phyloP scores from a whole-genome alignment of 768 basidiomycete genomes.

The Tricholoma matsutake region DNA sequence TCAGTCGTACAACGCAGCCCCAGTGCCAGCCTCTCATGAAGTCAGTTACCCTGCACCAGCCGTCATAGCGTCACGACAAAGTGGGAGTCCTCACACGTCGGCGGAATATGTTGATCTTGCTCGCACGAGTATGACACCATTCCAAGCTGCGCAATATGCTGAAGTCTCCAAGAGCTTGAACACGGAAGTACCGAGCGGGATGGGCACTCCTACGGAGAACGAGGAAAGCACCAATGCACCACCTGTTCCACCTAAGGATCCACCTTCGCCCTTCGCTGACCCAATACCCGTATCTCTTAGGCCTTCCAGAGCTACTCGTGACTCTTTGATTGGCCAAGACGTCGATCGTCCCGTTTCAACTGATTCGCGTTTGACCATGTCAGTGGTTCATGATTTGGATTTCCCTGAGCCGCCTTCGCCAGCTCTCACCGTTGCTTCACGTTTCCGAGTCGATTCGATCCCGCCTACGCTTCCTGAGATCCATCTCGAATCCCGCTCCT shows the following conservation, averaged over 20 bases:
- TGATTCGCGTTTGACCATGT: constrained; percentile 10
- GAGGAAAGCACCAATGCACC: neutral
- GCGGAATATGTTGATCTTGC: constrained; percentile 61
- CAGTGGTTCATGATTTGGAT: constrained; percentile 23
- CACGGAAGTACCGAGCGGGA: constrained; percentile 33
- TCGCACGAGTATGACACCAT: constrained; percentile 70
- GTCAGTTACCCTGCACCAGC: constrained; percentile 23
- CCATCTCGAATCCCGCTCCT: constrained; percentile 36
- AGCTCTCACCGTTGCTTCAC: constrained; percentile 24
- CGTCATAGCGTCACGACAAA: constrained; percentile 10
- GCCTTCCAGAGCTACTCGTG: constrained; percentile 3
- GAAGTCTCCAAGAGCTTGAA: constrained; percentile 63
- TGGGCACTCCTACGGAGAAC: constrained; percentile 25
- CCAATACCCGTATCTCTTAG: constrained; percentile 17
- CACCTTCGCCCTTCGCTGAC: constrained; percentile 28
- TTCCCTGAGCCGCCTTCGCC: constrained; percentile 41
- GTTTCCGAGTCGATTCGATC: constrained; percentile 43
- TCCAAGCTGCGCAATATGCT: constrained; percentile 71
- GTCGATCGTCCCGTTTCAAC: neutral
- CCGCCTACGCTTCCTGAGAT: constrained; percentile 58
- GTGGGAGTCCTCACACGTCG: constrained; percentile 14
- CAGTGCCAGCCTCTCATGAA: constrained; percentile 6
- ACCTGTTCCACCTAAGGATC: constrained; percentile 8
- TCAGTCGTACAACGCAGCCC: neutral
- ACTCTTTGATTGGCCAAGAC: neutral